Evolutionary conservation across 169 alveolate species (phyloP).

Genomic region (Perkinsus marinus): DNA sequence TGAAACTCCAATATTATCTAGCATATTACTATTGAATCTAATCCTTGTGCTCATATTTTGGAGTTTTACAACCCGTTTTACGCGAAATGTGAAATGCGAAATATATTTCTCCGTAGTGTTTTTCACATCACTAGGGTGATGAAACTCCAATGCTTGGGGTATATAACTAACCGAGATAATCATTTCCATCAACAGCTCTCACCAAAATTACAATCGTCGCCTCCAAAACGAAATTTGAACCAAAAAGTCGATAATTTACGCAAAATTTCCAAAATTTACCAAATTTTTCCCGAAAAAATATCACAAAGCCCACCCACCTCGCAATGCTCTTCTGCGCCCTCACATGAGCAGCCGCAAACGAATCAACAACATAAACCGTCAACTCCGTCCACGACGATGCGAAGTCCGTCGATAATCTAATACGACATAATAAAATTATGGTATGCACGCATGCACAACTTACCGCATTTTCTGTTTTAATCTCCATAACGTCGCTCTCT

Average conservation of each 20-base stretch:
- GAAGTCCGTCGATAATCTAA: neutral
- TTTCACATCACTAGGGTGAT: too few relatives aligned
- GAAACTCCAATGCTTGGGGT: too few relatives aligned
- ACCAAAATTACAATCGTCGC: too few relatives aligned
- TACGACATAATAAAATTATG: neutral
- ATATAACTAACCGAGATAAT: too few relatives aligned
- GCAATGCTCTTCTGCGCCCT: neutral
- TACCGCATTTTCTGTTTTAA: neutral
- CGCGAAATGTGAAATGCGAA: too few relatives aligned
- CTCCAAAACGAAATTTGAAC: too few relatives aligned
- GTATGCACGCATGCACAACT: neutral
- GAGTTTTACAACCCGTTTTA: too few relatives aligned
- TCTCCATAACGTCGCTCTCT: neutral
- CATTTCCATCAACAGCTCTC: too few relatives aligned
- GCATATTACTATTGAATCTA: too few relatives aligned
- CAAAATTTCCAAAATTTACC: neutral
- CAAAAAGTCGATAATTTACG: neutral
- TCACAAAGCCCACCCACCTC: neutral
- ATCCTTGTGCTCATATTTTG: too few relatives aligned
- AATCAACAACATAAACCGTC: neutral
- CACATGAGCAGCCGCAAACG: neutral
- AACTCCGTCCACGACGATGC: neutral
- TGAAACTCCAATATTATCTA: too few relatives aligned
- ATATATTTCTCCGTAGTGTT: too few relatives aligned
- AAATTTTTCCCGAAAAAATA: neutral